Evolutionary conservation across 2,329 filamentous ascomycete species (phyloP).

Genomic region (Chrysosporium queenslandicum): DNA sequence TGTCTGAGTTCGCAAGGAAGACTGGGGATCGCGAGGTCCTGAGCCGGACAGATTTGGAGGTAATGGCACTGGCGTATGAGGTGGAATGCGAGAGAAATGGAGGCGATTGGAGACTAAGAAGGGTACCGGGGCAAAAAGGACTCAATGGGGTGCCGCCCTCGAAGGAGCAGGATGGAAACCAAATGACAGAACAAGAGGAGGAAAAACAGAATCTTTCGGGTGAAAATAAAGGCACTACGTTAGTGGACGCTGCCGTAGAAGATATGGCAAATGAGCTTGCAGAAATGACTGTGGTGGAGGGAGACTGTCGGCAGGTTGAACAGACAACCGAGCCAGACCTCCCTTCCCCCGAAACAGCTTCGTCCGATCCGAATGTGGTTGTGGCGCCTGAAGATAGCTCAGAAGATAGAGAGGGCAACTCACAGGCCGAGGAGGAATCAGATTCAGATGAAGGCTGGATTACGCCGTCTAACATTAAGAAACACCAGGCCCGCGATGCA

Average conservation of each 20-base stretch:
- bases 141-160: constrained; percentile 59
- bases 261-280: constrained; percentile 25
- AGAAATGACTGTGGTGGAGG: constrained; percentile 23
- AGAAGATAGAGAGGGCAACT: constrained; percentile 6
- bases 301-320: not conserved
- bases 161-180: constrained; percentile 19
- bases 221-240: constrained; percentile 12
- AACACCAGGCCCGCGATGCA: constrained; percentile 62
- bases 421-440: constrained; percentile 23
- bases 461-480: constrained; percentile 82
- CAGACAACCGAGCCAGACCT: constrained; percentile 18
- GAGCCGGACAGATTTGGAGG: constrained; percentile 77
- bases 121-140: constrained; percentile 65
- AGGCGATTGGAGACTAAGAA: constrained; percentile 78
- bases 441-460: constrained; percentile 71
- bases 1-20: constrained; percentile 74
- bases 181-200: constrained; percentile 17
- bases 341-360: constrained; percentile 5
- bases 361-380: not conserved
- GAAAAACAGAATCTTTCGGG: constrained; percentile 20
- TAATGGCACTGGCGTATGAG: constrained; percentile 86
- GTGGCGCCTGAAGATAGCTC: constrained; percentile 9
- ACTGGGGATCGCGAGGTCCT: constrained; percentile 85
- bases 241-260: constrained; percentile 21
- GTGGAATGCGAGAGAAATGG: constrained; percentile 83